Evolutionary conservation across 768 basidiomycete genomes (phyloP), one percentile per base, ranked within the genome.

Genomic region (Chalciporus chontae): DNA sequence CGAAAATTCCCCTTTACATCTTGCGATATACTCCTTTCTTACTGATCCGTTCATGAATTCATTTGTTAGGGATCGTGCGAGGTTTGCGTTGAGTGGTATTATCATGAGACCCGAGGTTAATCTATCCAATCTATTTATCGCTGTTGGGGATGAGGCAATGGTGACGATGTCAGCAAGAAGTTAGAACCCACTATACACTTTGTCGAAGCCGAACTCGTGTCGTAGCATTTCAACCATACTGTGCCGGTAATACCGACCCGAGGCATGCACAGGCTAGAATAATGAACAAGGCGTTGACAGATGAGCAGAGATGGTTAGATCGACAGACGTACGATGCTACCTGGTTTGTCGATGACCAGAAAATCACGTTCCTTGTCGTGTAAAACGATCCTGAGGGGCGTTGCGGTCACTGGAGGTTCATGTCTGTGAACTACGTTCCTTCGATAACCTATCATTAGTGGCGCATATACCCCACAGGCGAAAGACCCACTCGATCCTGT

Each of bases 101-200:
- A 99, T 88, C 93, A 99, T 94, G 39, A 97, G 73, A 7, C 96
- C 96, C 0, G 91, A 94, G 0, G 96, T 98, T 23, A 98, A 74
- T 47, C 96, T 79, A 69, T 99, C 96, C 47, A 99, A 73, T 49
- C 96, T 80, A 64, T 98, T 99, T 18, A 93, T 87, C 51, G 95
- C 95, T 98, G 43, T 13, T 26, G 63, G 34, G 18, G 1, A 29
- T 47, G 43, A 37, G 40, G 36, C 5, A 47, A 13, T 8, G 10
- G 13, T 3, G 27, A 45, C 24, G 24, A 43, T 18, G 19, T 6
- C 21, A 36, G 45, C 37, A 32, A 51, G 26, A 47, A 48, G 27
- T 15, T 5, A n/a, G 34, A 3, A 79, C 91, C 39, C 55, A 96
- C 95, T 86, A 66, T 90, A 91, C 11, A 84, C 83, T 65, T 88